A percentile compares a stretch with the other conserved stretches of the same genome.
phyloP scores from a whole-genome alignment of 129 eudicot species.

The Escallonia herrerae region DNA sequence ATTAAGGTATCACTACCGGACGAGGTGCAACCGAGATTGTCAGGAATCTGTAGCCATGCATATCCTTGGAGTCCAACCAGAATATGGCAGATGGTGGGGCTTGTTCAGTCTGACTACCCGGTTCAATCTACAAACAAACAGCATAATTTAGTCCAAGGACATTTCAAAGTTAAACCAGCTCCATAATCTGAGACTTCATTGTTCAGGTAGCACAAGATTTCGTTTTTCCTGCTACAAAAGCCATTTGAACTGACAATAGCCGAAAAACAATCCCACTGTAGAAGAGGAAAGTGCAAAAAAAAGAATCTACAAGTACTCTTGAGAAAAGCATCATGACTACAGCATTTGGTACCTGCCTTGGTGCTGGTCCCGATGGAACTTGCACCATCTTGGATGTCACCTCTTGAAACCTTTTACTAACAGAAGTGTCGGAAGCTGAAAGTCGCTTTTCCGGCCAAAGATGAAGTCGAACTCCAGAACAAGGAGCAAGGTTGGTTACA shows the following conservation, averaged over 20 bases:
- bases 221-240: background rate
- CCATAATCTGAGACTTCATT: slow-evolving; percentile 3
- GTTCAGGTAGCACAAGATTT: background rate
- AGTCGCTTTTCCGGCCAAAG: slow-evolving; percentile 94
- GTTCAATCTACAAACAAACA: slow-evolving; percentile 64
- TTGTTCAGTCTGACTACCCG: slow-evolving; percentile 98
- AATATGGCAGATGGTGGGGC: slow-evolving; percentile 88
- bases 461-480: slow-evolving; percentile 87
- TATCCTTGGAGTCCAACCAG: slow-evolving; percentile 69
- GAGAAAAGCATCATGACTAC: background rate
- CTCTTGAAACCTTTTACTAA: slow-evolving; percentile 55
- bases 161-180: slow-evolving; percentile 5
- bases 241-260: background rate
- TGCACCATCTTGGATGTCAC: slow-evolving; percentile 79
- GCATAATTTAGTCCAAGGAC: slow-evolving; percentile 1
- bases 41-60: slow-evolving; percentile 84
- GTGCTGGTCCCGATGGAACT: slow-evolving; percentile 96
- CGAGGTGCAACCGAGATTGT: slow-evolving; percentile 97
- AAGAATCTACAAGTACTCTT: background rate
- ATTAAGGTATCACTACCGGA: slow-evolving; percentile 50
- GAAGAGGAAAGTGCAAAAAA: background rate
- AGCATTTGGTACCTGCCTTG: slow-evolving; percentile 81
- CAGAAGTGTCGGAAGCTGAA: slow-evolving; percentile 39
- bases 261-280: background rate
- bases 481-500: slow-evolving; percentile 92